These are phyloP conservation scores for Beauveria varroae DNA, from an alignment of 2,329 filamentous ascomycete species.

Conservation along the genomic window DNA sequence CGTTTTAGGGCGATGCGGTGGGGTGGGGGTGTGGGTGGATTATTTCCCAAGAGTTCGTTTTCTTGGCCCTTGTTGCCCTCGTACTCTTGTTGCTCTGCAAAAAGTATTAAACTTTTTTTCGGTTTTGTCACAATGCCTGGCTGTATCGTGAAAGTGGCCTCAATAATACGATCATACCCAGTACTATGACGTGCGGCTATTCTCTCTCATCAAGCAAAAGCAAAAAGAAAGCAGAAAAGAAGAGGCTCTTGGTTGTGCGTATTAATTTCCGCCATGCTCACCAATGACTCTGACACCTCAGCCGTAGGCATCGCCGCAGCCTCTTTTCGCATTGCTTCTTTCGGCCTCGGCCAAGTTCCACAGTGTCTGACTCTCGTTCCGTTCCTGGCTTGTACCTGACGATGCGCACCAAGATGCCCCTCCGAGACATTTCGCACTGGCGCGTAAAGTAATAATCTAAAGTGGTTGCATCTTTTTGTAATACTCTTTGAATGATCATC, in stretches of 20 bases:
- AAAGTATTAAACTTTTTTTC: too few relatives aligned
- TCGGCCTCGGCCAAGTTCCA: conserved; percentile 7
- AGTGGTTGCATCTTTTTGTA: conserved; percentile 4
- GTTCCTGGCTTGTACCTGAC: conserved; percentile 11
- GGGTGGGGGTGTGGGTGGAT: neutral
- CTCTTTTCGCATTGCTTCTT: neutral
- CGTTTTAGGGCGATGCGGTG: neutral
- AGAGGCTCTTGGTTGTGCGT: neutral
- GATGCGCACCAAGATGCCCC: neutral
- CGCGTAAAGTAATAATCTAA: neutral
- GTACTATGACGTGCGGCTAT: neutral
- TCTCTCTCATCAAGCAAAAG: neutral
- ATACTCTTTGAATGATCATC: neutral
- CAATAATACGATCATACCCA: neutral
- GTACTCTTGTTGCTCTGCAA: too few relatives aligned
- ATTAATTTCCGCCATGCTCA: neutral
- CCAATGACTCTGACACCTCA: neutral
- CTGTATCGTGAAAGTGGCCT: too few relatives aligned
- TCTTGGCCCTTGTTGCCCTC: too few relatives aligned
- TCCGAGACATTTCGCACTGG: conserved; percentile 2
- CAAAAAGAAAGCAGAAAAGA: neutral
- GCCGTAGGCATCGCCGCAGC: neutral
- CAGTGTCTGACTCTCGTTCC: conserved; percentile 4
- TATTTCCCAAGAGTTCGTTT: neutral
- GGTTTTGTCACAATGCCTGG: too few relatives aligned